A percentile compares a stretch with the other conserved stretches of the same genome.
phyloP scores from a whole-genome alignment of 129 eudicot genomes.

The Logfia minima region DNA sequence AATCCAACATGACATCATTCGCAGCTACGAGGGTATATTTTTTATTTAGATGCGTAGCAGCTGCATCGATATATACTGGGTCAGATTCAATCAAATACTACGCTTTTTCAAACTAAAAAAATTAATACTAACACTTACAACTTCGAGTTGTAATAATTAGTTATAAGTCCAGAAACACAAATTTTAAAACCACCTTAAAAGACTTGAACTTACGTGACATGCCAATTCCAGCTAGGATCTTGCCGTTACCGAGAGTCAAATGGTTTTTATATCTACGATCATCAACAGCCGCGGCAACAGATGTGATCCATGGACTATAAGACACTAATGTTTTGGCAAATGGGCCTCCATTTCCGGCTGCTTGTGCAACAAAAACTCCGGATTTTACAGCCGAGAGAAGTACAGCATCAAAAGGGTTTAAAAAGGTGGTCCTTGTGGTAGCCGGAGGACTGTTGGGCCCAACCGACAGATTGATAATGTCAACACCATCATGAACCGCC shows the following conservation, averaged over 20 bases:
- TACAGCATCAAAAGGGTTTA: constrained; percentile 89
- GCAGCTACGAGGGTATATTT: constrained; percentile 87
- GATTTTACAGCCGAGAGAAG: constrained; percentile 92
- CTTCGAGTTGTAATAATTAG: neutral
- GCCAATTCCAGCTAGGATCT: constrained; percentile 79
- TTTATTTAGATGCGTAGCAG: constrained; percentile 70
- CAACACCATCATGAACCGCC: constrained; percentile 99
- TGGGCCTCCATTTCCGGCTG: constrained; percentile 99
- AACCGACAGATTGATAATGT: constrained; percentile 87
- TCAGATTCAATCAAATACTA: neutral
- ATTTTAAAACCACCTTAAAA: neutral
- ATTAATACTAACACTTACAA: neutral
- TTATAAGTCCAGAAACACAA: neutral
- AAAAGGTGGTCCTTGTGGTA: constrained; percentile 80
- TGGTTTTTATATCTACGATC: constrained; percentile 95
- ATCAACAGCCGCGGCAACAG: constrained; percentile 98
- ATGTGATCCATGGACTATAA: constrained; percentile 94
- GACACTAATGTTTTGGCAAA: constrained; percentile 81
- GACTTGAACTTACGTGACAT: constrained; percentile 73
- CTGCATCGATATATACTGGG: constrained; percentile 44
- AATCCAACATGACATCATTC: constrained; percentile 75
- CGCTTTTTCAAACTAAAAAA: neutral
- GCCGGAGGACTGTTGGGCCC: constrained; percentile 99
- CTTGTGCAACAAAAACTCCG: constrained; percentile 95
- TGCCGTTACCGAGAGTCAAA: constrained; percentile 75